phyloP scores from a whole-genome alignment of 139 green algal species.

The Micractinium sp. region DNA sequence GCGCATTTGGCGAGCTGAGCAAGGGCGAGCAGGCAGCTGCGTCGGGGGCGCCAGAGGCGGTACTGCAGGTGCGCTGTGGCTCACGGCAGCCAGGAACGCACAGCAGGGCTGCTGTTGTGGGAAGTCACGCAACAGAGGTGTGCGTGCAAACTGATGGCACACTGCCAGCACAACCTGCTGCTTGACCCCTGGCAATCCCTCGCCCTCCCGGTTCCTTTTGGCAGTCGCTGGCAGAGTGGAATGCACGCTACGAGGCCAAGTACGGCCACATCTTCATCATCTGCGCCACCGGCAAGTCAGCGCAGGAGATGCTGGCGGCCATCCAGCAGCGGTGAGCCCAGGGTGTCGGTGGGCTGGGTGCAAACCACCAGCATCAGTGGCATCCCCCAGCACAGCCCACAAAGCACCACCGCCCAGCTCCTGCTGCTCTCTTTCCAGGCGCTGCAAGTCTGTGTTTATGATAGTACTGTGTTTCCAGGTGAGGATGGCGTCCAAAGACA shows the following conservation, averaged over 20 bases:
- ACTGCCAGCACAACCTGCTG: background rate
- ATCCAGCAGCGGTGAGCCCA: slow-evolving; percentile 58
- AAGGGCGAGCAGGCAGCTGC: slow-evolving; percentile 67
- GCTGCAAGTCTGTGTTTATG: background rate
- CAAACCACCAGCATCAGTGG: background rate
- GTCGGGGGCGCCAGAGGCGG: background rate
- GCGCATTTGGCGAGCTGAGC: slow-evolving; percentile 56
- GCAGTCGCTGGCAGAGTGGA: slow-evolving; percentile 73
- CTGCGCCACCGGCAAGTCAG: slow-evolving; percentile 78
- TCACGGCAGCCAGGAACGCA: no score
- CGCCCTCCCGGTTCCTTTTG: background rate
- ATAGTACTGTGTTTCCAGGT: background rate
- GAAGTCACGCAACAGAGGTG: no score
- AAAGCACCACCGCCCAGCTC: background rate
- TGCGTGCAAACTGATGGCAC: no score
- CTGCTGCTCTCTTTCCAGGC: background rate
- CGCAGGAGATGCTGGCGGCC: slow-evolving; percentile 68
- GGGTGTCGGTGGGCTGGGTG: background rate
- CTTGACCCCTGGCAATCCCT: background rate
- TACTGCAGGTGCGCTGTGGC: background rate
- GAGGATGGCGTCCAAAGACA: slow-evolving; percentile 1
- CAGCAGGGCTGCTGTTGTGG: no score
- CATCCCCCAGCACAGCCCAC: background rate
- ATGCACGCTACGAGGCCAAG: slow-evolving; percentile 78
- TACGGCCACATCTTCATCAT: slow-evolving; percentile 97